Evolutionary conservation across 2,329 filamentous ascomycete species (phyloP), one percentile per base, ranked within the genome.

Genomic region (Aspergillus felis): DNA sequence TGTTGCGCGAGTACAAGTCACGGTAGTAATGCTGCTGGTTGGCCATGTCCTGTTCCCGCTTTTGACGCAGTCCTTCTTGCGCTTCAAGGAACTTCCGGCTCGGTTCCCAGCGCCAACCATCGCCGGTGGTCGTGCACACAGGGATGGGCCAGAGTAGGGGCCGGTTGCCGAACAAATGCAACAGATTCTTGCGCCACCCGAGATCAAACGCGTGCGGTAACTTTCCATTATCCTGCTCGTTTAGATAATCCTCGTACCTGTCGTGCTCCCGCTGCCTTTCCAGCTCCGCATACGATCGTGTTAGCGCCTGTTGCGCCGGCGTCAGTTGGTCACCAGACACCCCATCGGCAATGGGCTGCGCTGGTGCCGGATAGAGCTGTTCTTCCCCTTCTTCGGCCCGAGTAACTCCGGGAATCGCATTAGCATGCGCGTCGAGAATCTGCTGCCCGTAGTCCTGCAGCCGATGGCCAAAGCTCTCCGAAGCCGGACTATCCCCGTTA

Each of bases 81-180:
- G 87, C 89, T 38, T 87, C 85, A 2, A 90, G 61, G 89, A 94
- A 99, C 63, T 84, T 85, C 1, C 84, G 82, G 68, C 87, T 95
- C 0, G 92, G 84, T 67, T 97, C 92, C 94, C 94, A 99, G 48
- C 81, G 82, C 93, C 93, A 99, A 24, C 94, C 94, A 72, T 99
- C 91, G 35, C 93, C 93, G 0, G 86, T 90, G 1, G 92, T 96
- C 68, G 89, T 97, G 73, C 84, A 86, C 49, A 97, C 78, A 0
- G 94, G 94, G 1, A 97, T 60, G 28, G 81, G 77, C 93, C 94
- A 97, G 8, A 94, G 79, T 27, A 84, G 74, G 1, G 86, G 87
- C 1, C 79, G 84, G 0, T 85, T 84, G 0, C 94, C 94, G 63
- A 99, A 91, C 2, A 99, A 82, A 71, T 96, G 90, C 1, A 77